Evolutionary conservation across 805 yeast genomes (phyloP), one percentile per base, ranked within the genome.

Genomic region (Ogataea thermomethanolica): DNA sequence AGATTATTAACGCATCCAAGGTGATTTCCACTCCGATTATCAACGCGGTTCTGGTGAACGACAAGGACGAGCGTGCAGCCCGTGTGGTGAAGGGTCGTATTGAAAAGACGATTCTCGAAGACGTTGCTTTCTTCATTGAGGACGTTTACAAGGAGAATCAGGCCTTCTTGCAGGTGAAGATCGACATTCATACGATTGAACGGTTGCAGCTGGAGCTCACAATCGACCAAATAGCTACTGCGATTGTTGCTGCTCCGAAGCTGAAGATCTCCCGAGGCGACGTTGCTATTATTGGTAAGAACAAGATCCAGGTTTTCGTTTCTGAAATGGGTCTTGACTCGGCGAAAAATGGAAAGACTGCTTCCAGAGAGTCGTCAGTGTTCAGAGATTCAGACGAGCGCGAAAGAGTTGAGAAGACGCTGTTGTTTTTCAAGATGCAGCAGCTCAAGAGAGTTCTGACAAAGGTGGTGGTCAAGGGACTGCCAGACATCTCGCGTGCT

Each of bases 51-150:
- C 71, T 93, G 51, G 98, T 90, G 5, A 93, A 93, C 56, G 90
- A 87, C 55, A 78, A 80, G 10, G 99, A 93, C 64, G 98, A 91
- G 67, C 84, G 95, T 59, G 97, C 98, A 22, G 99, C 99, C 0
- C 80, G 99, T 65, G 96, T 95, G 51, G 99, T 93, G 24, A 93
- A 93, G 67, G 99, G 99, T 39, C 78, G 99, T 59, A 78, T 93
- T 41, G 99, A 93, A 60, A 93, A 91, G 69, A 93, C 99, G 0
- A 64, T 82, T 39, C 66, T 93, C 46, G 79, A 81, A 47, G 98
- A 95, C 59, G 83, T 93, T 49, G 88, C 95, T 5, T 85, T 65
- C 59, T 89, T 79, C 62, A 85, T 95, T 52, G 96, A 93, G 64
- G 99, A 93, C 66, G 97, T 91, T 10, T 95, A 90, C 64, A 80